Percentiles rank a stretch among this genome's conserved stretches.
Evolutionary conservation across 2,329 filamentous ascomycete genomes (phyloP).

Genomic region (Emericellopsis cladophorae): DNA sequence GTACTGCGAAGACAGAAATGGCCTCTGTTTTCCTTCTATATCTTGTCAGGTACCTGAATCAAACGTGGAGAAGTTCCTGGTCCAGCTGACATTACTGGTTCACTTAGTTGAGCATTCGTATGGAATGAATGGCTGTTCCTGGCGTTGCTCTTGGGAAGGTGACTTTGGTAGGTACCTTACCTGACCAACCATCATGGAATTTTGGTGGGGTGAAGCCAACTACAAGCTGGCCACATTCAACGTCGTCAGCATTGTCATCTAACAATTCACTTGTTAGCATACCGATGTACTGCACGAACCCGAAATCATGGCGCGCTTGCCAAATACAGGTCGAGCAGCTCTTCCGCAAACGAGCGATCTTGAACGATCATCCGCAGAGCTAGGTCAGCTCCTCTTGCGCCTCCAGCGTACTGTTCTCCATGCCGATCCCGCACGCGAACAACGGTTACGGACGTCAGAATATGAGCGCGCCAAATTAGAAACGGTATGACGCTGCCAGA

Average conservation of each 20-base stretch:
- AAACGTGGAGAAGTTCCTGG: no score
- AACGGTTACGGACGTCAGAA: slow-evolving; percentile 43
- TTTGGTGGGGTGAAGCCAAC: background rate
- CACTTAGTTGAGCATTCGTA: no score
- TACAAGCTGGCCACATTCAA: background rate
- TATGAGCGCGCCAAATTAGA: slow-evolving; percentile 43
- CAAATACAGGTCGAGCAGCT: slow-evolving; percentile 4
- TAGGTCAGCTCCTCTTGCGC: slow-evolving; percentile 52
- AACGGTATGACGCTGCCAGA: slow-evolving; percentile 27
- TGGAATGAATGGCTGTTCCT: no score
- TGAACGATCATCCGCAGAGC: slow-evolving; percentile 27
- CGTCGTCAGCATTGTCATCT: background rate
- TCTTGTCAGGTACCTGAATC: no score
- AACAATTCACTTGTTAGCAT: no score
- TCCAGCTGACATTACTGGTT: no score
- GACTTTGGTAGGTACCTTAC: no score
- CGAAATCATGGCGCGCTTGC: slow-evolving; percentile 14
- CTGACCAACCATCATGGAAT: no score
- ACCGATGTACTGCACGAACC: background rate
- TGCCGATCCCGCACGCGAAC: slow-evolving; percentile 45
- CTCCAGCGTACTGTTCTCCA: slow-evolving; percentile 54
- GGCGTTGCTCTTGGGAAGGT: no score
- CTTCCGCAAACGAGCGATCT: background rate
- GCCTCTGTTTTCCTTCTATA: no score
- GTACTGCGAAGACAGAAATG: no score